Evolutionary conservation across 106 monocot genomes (phyloP).

Genomic region (Vanilla planifolia): DNA sequence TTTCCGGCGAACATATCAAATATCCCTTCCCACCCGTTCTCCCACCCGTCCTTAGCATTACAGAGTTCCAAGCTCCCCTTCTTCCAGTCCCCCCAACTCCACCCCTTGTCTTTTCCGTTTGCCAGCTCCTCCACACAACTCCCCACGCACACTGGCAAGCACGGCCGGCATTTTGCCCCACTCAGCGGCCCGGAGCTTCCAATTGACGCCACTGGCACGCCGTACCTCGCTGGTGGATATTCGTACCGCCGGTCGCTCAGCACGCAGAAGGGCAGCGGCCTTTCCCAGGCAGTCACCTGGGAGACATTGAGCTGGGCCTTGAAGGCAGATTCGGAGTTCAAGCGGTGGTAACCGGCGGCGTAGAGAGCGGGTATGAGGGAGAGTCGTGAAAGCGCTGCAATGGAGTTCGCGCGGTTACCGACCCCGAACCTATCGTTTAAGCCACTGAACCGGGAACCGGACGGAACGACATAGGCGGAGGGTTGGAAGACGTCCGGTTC

Average conservation of each 20-base stretch:
- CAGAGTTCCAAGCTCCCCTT: constrained; percentile 60
- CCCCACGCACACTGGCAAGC: constrained; percentile 41
- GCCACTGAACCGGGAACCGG: constrained; percentile 60
- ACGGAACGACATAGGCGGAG: constrained; percentile 52
- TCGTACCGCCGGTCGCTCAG: constrained; percentile 43
- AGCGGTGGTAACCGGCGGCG: constrained; percentile 11
- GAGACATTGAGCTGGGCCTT: constrained; percentile 29
- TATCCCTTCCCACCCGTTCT: constrained; percentile 48
- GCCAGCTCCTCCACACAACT: constrained; percentile 22
- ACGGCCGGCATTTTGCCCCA: constrained; percentile 91
- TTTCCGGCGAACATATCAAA: constrained; percentile 53
- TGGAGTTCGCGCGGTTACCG: constrained; percentile 39
- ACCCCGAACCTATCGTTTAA: constrained; percentile 78
- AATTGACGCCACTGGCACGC: constrained; percentile 75
- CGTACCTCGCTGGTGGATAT: constrained; percentile 36
- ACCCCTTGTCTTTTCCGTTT: constrained; percentile 3
- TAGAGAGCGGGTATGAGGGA: constrained; percentile 36
- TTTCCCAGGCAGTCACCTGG: background rate
- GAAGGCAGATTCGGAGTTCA: constrained; percentile 68
- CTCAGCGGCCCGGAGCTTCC: constrained; percentile 65
- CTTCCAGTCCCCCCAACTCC: constrained; percentile 73
- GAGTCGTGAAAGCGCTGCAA: constrained; percentile 43
- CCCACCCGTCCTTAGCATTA: constrained; percentile 50
- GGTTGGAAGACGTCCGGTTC: constrained; percentile 15
- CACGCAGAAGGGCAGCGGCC: constrained; percentile 40